A percentile compares a stretch with the other conserved stretches of the same genome.
Conservation (phyloP, 2,329 filamentous ascomycete genomes). For the Tolypocladium album region DNA sequence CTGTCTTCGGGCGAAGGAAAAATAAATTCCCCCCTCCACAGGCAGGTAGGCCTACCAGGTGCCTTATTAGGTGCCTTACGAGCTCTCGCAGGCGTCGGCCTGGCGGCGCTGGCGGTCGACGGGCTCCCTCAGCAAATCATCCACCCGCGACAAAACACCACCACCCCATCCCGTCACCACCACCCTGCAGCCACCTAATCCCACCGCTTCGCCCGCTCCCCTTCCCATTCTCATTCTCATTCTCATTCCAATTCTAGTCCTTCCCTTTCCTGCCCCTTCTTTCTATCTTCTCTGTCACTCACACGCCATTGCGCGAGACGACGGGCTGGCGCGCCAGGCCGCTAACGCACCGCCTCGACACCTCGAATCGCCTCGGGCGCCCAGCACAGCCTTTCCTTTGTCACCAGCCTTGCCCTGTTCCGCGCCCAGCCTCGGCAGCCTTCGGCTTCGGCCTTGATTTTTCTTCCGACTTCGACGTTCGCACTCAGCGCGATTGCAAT, state of each 20-base stretch:
- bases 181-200: background rate
- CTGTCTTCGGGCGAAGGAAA: background rate
- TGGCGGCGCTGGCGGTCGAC: no score
- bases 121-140: background rate
- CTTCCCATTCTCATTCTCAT: background rate
- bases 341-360: background rate
- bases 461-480: background rate
- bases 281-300: background rate
- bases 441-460: background rate
- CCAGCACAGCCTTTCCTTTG: background rate
- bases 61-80: no score
- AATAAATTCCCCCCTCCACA: background rate
- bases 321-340: background rate
- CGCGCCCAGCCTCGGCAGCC: background rate
- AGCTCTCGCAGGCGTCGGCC: background rate
- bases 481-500: conserved; percentile 10
- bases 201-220: background rate
- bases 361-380: background rate
- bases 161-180: background rate
- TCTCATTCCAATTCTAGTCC: background rate
- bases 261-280: background rate
- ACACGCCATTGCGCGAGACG: background rate
- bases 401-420: background rate
- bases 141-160: background rate
- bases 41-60: no score